Percentiles rank a stretch among this genome's conserved stretches.
Evolutionary conservation across 805 yeast species (phyloP).

Genomic region (Saturnispora bothae): DNA sequence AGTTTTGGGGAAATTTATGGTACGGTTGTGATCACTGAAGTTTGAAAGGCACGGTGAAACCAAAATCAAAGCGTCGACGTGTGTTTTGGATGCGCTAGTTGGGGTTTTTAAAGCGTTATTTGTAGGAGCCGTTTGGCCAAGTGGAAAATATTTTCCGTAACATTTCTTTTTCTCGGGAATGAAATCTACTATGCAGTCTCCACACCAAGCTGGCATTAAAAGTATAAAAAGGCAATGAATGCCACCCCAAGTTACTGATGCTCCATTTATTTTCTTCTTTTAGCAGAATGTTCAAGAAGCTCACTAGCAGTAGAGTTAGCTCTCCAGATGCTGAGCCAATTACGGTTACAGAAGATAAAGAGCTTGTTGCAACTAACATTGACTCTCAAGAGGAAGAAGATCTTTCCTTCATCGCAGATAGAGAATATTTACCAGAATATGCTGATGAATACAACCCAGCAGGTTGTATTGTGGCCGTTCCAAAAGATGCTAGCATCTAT

Average conservation of each 20-base stretch:
- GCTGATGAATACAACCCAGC: conserved; percentile 25
- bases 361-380: not conserved
- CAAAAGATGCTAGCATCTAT: conserved; percentile 25
- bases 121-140: too few species aligned
- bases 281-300: conserved; percentile 3
- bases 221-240: not conserved
- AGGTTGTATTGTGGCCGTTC: conserved; percentile 19
- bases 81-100: too few species aligned
- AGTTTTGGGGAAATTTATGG: too few species aligned
- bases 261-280: too few species aligned
- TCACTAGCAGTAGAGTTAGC: not conserved
- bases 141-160: too few species aligned
- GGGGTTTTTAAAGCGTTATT: too few species aligned
- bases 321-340: not conserved
- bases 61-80: too few species aligned
- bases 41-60: too few species aligned
- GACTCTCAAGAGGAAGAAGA: conserved; percentile 2
- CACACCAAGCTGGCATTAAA: not conserved
- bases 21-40: too few species aligned
- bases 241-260: too few species aligned
- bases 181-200: not conserved
- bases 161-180: not conserved
- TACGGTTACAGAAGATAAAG: conserved; percentile 2
- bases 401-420: conserved; percentile 2
- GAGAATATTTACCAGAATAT: conserved; percentile 17